Base-by-base conservation (phyloP, 805 yeast genomes). In the Priceomyces melissophilus region DNA sequence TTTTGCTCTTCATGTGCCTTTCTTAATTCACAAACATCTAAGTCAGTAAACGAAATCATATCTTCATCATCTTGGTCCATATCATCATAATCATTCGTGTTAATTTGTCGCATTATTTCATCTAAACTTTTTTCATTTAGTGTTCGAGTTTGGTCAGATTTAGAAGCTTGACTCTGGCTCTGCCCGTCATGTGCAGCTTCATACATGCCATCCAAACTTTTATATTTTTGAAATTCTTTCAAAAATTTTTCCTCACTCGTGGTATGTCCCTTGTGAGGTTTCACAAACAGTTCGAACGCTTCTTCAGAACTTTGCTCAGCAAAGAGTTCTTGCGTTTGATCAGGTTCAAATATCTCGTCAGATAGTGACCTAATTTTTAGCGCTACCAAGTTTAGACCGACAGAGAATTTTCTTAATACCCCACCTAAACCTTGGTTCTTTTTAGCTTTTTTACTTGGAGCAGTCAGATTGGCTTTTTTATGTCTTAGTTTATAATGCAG, bases 291-390 rank as follows among this genome's bases (percentile, higher is more conserved):
- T 16, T 57, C 72, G 46, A 57, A 55, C 30, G 47, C 33, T 15
- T 55, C 59, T 51, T 55, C 74, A 32, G 40, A 58, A 51, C 49
- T 75, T 48, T 45, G 63, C 43, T 48, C 68, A 7, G 69, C 69
- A 52, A 81, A 81, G 10, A 80, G 57, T 31, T 75, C 78, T 37
- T 70, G 73, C 1, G 67, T 61, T 46, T 78, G 80, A 61, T 76
- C 79, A 3, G 74, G 65, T 13, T 68, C 63, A 31, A 76, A 64
- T 2, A 68, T 69, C 14, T 71, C 77, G 47, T 78, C 81, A 2
- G 81, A 70, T 1, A 78, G 45, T 6, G 67, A 53, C 41, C 65
- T 66, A 17, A 79, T 32, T 46, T 55, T 57, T 41, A 45, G 55
- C 42, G 45, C 58, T 44, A 52, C 69, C 46, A 38, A 58, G 45